phyloP scores from a whole-genome alignment of 2,329 filamentous ascomycete genomes.

The Verticillium alfalfae region DNA sequence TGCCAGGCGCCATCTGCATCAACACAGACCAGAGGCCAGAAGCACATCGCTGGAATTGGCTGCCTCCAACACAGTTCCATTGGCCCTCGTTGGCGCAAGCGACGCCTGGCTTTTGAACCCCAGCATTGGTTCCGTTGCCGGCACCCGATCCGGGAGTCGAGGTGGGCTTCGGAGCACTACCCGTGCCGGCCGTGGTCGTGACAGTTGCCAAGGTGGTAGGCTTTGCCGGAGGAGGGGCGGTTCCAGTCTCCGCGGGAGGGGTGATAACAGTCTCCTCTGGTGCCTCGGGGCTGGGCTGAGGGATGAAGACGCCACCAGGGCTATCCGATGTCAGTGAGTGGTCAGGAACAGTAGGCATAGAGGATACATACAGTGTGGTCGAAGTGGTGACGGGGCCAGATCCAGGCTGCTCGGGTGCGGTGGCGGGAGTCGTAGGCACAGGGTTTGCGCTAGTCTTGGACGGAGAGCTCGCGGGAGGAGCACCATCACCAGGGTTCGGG shows the following conservation, averaged over 20 bases:
- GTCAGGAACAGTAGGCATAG: background rate
- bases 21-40: constrained; percentile 47
- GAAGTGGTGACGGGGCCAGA: background rate
- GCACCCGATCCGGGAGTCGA: background rate
- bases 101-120: constrained; percentile 27
- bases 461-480: background rate
- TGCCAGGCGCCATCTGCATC: constrained; percentile 47
- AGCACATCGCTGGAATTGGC: constrained; percentile 58
- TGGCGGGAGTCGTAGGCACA: constrained; percentile 13
- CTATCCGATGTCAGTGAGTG: constrained; percentile 19
- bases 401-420: constrained; percentile 9
- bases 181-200: constrained; percentile 15
- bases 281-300: constrained; percentile 15
- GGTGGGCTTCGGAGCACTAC: constrained; percentile 7
- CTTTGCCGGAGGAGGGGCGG: constrained; percentile 8
- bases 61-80: constrained; percentile 54
- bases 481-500: constrained; percentile 5
- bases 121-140: constrained; percentile 13
- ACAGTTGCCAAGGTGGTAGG: constrained; percentile 18
- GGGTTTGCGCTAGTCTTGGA: background rate
- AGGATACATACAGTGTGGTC: background rate
- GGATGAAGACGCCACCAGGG: constrained; percentile 38
- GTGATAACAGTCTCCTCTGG: constrained; percentile 2
- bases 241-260: background rate
- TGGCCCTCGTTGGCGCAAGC: constrained; percentile 47